phyloP scores from a whole-genome alignment of 495 filamentous ascomycete species.

The Hypoxylon fragiforme region DNA sequence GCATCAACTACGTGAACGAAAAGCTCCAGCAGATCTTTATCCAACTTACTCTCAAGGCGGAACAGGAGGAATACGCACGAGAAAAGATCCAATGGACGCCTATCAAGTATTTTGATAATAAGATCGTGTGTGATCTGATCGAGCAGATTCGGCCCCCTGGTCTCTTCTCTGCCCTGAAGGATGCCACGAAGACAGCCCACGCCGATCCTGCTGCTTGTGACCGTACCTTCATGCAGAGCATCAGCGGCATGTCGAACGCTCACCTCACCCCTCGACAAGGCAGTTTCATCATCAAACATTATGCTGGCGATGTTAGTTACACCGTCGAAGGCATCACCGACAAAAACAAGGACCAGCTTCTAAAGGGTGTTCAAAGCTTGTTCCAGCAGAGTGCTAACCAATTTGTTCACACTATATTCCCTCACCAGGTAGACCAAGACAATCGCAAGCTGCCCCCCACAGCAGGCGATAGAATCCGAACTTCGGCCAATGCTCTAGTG shows the following conservation, averaged over 20 bases:
- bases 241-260: constrained; percentile 86
- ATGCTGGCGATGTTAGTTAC: constrained; percentile 97
- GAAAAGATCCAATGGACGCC: constrained; percentile 99
- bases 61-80: constrained; percentile 96
- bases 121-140: constrained; percentile 96
- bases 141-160: constrained; percentile 90
- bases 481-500: constrained; percentile 94
- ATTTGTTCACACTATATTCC: constrained; percentile 88
- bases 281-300: constrained; percentile 98
- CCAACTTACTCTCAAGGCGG: constrained; percentile 92
- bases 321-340: constrained; percentile 97
- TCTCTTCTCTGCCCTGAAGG: constrained; percentile 94
- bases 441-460: constrained; percentile 93
- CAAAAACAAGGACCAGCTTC: constrained; percentile 97
- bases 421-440: constrained; percentile 91
- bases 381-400: constrained; percentile 79
- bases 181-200: constrained; percentile 95
- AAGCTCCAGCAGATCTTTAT: constrained; percentile 99
- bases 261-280: constrained; percentile 93
- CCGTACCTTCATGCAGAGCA: constrained; percentile 88
- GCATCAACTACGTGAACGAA: constrained; percentile 99
- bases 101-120: constrained; percentile 99
- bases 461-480: constrained; percentile 95
- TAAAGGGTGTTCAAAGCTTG: constrained; percentile 91
- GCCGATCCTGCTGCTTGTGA: constrained; percentile 94